Conservation (phyloP, 345 rosid genomes). For the Eucalyptus microcorys region DNA sequence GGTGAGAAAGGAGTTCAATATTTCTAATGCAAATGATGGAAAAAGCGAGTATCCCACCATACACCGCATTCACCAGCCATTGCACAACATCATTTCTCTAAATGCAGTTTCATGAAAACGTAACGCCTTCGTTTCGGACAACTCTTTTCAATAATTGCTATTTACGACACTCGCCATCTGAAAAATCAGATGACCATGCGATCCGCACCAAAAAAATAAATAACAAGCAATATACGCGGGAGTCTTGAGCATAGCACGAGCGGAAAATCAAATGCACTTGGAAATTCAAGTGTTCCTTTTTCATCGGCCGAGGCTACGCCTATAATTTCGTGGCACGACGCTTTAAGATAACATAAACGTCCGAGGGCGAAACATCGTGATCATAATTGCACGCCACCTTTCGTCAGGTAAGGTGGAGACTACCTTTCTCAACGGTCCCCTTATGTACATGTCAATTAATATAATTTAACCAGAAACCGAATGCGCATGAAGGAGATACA, state of each 20-base stretch:
- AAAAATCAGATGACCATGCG: neutral
- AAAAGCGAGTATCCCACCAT: neutral
- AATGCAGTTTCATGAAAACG: neutral
- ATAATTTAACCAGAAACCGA: neutral
- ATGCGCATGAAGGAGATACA: neutral
- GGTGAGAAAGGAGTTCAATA: neutral
- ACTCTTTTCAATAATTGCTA: neutral
- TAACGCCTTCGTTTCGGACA: neutral
- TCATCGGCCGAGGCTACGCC: neutral
- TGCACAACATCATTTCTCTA: neutral
- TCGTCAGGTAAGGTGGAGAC: neutral
- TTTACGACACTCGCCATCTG: neutral
- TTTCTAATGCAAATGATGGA: neutral
- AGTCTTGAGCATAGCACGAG: neutral
- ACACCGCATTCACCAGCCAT: neutral
- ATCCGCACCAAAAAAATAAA: neutral
- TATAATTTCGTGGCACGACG: neutral
- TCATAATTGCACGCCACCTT: neutral
- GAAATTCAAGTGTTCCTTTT: neutral
- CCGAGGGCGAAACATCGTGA: neutral
- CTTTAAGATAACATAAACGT: neutral
- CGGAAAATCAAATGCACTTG: neutral
- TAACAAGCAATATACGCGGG: neutral
- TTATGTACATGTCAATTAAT: neutral
- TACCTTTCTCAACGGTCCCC: neutral